Percentiles rank a stretch among this genome's conserved stretches.
phyloP scores from a whole-genome alignment of 1,139 yeast genomes.

The Pichia sp. region DNA sequence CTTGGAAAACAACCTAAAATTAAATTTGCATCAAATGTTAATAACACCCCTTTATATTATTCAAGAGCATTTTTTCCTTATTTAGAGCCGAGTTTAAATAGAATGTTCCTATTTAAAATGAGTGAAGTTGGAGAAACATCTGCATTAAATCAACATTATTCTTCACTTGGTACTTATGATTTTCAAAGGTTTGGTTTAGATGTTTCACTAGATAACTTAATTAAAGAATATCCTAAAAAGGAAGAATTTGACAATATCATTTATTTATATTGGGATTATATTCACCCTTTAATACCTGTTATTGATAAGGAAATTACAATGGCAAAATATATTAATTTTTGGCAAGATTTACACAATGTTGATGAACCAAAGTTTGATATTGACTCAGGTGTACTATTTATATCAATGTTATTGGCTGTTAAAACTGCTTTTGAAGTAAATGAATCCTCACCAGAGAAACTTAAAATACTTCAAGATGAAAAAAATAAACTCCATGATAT shows the following conservation, averaged over 20 bases:
- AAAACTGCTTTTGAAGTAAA: slow-evolving; percentile 13
- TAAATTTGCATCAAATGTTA: slow-evolving; percentile 7
- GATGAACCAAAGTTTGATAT: slow-evolving; percentile 12
- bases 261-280: slow-evolving; percentile 14
- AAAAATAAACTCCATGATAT: slow-evolving; percentile 7
- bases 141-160: slow-evolving; percentile 1
- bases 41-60: slow-evolving; percentile 12
- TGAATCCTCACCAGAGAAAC: slow-evolving; percentile 4
- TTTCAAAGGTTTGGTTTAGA: slow-evolving; percentile 9
- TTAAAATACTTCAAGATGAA: slow-evolving; percentile 1
- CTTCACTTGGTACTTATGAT: slow-evolving; percentile 10
- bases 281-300: slow-evolving; percentile 17
- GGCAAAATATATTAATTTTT: slow-evolving; percentile 10
- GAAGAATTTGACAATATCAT: slow-evolving; percentile 14
- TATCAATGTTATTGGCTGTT: slow-evolving; percentile 16
- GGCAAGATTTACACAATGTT: slow-evolving; percentile 10
- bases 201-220: slow-evolving; percentile 3
- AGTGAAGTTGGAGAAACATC: slow-evolving; percentile 11
- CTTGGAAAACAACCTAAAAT: too few species aligned
- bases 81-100: slow-evolving; percentile 16
- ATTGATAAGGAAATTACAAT: slow-evolving; percentile 13
- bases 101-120: slow-evolving; percentile 13
- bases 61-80: slow-evolving; percentile 18
- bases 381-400: slow-evolving; percentile 14
- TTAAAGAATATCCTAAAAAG: slow-evolving; percentile 12